phyloP scores from a whole-genome alignment of 257 asterid species.

The Nicotiana attenuata region DNA sequence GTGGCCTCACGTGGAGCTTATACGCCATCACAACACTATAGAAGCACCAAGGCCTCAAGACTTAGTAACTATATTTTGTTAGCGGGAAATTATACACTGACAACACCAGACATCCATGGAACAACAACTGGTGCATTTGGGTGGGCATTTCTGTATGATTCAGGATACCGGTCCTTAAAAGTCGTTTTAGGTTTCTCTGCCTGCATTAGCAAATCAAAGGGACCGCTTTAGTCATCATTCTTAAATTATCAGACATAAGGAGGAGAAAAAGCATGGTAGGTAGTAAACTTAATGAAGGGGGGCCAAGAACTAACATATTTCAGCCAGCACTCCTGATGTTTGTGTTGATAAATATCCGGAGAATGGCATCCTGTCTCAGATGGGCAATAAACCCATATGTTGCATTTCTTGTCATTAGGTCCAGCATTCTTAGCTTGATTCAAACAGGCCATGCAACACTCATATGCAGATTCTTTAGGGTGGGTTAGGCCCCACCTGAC shows the following conservation, averaged over 20 bases:
- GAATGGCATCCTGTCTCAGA: constrained; percentile 72
- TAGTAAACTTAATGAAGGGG: not conserved
- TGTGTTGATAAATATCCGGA: constrained; percentile 78
- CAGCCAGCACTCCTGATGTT: constrained; percentile 88
- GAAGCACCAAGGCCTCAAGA: not conserved
- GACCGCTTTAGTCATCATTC: not conserved
- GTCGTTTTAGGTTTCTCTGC: constrained; percentile 57
- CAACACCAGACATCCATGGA: constrained; percentile 86
- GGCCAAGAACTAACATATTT: constrained; percentile 59
- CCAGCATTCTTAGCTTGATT: constrained; percentile 68
- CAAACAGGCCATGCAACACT: constrained; percentile 88
- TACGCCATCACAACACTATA: constrained; percentile 2
- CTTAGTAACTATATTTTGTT: not conserved
- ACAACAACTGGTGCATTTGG: constrained; percentile 73
- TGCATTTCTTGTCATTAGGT: constrained; percentile 63
- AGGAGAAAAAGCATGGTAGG: not conserved
- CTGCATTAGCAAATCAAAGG: constrained; percentile 36
- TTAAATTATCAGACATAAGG: not conserved
- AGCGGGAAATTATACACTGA: constrained; percentile 24
- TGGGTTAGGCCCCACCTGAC: constrained; percentile 92
- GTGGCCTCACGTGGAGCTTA: not conserved
- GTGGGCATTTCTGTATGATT: constrained; percentile 62
- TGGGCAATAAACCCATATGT: constrained; percentile 91
- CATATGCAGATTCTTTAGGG: constrained; percentile 84
- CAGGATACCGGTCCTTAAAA: constrained; percentile 66